Conservation (phyloP, 768 basidiomycete species). For the Panellus pusillus region DNA sequence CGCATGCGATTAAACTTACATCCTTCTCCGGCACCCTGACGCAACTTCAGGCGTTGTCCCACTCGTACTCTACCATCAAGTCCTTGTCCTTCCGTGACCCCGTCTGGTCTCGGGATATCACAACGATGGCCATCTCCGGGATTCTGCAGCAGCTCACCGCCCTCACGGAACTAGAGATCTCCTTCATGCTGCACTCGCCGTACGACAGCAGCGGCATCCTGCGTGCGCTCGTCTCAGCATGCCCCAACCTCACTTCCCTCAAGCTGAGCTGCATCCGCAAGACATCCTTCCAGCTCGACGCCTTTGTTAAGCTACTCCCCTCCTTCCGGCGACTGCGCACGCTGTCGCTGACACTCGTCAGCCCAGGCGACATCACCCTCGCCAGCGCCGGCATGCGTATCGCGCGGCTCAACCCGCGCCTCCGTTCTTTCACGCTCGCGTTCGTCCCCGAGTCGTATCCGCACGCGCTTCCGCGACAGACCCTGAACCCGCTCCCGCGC, state of each 20-base stretch:
- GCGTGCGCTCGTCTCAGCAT: conserved; percentile 63
- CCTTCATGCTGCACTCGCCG: conserved; percentile 69
- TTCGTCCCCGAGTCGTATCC: conserved; percentile 60
- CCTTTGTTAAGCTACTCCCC: conserved; percentile 62
- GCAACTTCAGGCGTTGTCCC: conserved; percentile 63
- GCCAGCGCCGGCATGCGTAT: conserved; percentile 57
- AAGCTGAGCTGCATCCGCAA: conserved; percentile 67
- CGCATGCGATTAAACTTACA: conserved; percentile 49
- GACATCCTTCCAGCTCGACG: conserved; percentile 70
- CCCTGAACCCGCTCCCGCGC: conserved; percentile 42
- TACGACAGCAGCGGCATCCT: conserved; percentile 74
- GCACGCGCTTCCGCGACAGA: conserved; percentile 47
- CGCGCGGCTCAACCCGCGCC: conserved; percentile 64
- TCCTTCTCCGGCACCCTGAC: conserved; percentile 67
- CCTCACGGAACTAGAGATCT: conserved; percentile 59
- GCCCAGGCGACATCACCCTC: conserved; percentile 57
- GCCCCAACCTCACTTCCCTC: conserved; percentile 62
- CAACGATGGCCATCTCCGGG: conserved; percentile 58
- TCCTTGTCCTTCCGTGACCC: conserved; percentile 65
- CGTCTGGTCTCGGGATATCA: conserved; percentile 65
- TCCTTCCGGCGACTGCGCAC: conserved; percentile 63
- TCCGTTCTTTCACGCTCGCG: conserved; percentile 62
- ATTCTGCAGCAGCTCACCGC: conserved; percentile 57
- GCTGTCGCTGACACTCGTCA: conserved; percentile 64
- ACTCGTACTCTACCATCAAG: conserved; percentile 48